Conservation (phyloP, 2,329 filamentous ascomycete species). For the Conoideocrella luteorostrata region DNA sequence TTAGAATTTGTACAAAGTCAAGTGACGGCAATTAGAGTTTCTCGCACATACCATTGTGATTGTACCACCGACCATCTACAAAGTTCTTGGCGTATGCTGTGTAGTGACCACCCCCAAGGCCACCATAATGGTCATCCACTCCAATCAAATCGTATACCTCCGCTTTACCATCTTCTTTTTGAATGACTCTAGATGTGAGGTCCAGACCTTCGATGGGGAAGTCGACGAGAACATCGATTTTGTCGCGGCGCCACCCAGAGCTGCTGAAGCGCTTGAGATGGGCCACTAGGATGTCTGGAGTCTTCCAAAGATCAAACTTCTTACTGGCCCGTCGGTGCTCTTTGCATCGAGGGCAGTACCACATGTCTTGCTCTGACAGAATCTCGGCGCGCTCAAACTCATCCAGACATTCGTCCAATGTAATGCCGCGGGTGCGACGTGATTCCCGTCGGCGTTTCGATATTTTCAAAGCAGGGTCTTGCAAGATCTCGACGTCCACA, state of each 20-base stretch:
- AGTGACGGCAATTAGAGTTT: not conserved
- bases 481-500: slow-evolving; percentile 42
- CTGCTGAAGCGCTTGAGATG: slow-evolving; percentile 95
- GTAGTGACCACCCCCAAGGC: slow-evolving; percentile 91
- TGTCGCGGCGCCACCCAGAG: slow-evolving; percentile 74
- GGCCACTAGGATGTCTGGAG: slow-evolving; percentile 88
- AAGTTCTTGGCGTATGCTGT: slow-evolving; percentile 94
- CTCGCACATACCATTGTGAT: slow-evolving; percentile 75
- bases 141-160: slow-evolving; percentile 90
- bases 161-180: slow-evolving; percentile 73
- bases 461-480: slow-evolving; percentile 59
- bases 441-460: slow-evolving; percentile 58
- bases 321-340: slow-evolving; percentile 88
- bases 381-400: slow-evolving; percentile 94
- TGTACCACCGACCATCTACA: slow-evolving; percentile 83
- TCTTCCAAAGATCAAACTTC: slow-evolving; percentile 95
- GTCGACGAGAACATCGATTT: slow-evolving; percentile 84
- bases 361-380: slow-evolving; percentile 89
- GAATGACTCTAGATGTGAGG: slow-evolving; percentile 69
- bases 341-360: slow-evolving; percentile 96
- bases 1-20: not conserved
- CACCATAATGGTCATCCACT: slow-evolving; percentile 93
- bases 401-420: slow-evolving; percentile 82
- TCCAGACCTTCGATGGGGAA: slow-evolving; percentile 88
- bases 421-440: slow-evolving; percentile 57